Evolutionary conservation across 331 rosid genomes (phyloP).

Genomic region (Spiraea crenata): DNA sequence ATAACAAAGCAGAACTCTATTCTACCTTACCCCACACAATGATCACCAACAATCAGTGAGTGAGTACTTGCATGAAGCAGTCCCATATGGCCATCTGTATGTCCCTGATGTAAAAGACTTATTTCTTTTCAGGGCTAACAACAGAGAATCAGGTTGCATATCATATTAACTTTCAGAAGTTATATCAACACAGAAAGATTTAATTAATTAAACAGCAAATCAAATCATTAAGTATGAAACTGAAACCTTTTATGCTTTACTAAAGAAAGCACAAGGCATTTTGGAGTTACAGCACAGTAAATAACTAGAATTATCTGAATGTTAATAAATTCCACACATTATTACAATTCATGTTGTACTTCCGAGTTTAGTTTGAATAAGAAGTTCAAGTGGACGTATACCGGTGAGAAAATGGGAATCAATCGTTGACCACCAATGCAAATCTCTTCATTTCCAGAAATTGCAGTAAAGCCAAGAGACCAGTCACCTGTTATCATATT

Average conservation of each 20-base stretch:
- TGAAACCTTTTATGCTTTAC: slow-evolving; percentile 1
- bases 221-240: neutral
- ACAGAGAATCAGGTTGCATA: neutral
- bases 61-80: slow-evolving; percentile 65
- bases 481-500: slow-evolving; percentile 55
- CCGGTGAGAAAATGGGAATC: slow-evolving; percentile 66
- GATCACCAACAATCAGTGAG: slow-evolving; percentile 85
- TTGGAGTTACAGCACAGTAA: neutral
- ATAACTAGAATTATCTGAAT: neutral
- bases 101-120: slow-evolving; percentile 56
- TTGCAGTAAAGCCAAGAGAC: slow-evolving; percentile 65
- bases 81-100: slow-evolving; percentile 92
- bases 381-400: slow-evolving; percentile 26
- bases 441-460: slow-evolving; percentile 66
- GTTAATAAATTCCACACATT: no score
- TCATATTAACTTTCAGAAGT: slow-evolving; percentile 5
- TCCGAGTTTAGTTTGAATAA: neutral
- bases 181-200: neutral
- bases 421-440: slow-evolving; percentile 65
- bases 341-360: neutral
- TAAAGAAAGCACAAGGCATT: neutral
- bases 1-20: neutral
- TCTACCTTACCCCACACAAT: slow-evolving; percentile 85
- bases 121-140: slow-evolving; percentile 15
- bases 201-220: neutral